A percentile compares a stretch with the other conserved stretches of the same genome.
Evolutionary conservation across 129 eudicot species (phyloP).

Genomic region (Smallanthus sonchifolius): DNA sequence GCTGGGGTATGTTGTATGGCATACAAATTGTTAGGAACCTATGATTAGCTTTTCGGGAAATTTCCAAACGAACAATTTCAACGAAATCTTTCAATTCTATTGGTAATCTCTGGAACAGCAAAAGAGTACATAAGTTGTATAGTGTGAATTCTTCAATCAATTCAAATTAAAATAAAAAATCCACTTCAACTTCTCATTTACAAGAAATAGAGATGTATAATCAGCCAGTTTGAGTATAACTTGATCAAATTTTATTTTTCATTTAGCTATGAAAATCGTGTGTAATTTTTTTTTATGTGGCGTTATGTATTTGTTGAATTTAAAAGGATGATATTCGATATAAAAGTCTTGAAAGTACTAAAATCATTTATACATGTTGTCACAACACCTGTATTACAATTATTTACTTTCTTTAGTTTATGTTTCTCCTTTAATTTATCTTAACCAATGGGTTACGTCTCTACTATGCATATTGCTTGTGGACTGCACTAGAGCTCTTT

Average conservation of each 20-base stretch:
- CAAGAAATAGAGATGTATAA: background rate
- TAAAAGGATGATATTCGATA: background rate
- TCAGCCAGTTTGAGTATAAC: background rate
- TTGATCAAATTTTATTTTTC: background rate
- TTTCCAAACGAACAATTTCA: no score
- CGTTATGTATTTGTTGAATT: background rate
- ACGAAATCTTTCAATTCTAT: no score
- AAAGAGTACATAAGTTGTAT: background rate
- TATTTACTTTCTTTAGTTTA: background rate
- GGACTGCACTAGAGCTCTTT: conserved; percentile 50
- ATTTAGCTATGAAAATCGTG: background rate
- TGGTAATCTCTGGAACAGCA: background rate
- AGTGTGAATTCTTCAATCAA: background rate
- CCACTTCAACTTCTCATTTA: background rate
- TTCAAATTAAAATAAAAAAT: background rate
- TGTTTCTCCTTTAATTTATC: background rate
- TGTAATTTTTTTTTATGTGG: background rate
- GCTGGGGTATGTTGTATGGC: background rate
- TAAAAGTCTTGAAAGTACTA: background rate
- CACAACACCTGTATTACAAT: background rate
- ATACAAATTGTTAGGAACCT: background rate
- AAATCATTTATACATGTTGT: conserved; percentile 1
- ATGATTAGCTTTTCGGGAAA: no score
- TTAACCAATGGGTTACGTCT: background rate
- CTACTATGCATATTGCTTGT: conserved; percentile 23